phyloP scores from a whole-genome alignment of 768 basidiomycete genomes.

The Tulasnella sp. region DNA sequence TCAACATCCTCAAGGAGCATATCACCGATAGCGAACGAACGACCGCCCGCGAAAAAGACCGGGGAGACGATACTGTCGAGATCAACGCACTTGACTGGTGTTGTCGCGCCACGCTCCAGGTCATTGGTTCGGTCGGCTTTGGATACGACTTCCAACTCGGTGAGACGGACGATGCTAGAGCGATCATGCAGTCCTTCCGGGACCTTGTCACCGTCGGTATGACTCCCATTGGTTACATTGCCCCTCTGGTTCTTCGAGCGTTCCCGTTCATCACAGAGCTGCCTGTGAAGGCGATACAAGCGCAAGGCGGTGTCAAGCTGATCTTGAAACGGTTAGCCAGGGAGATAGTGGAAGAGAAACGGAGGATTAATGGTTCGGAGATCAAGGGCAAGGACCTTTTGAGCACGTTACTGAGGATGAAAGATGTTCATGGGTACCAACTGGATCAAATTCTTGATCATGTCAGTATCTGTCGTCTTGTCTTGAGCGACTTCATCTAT shows the following conservation, averaged over 20 bases:
- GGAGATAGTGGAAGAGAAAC: background rate
- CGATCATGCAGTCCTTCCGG: conserved; percentile 25
- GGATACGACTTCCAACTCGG: conserved; percentile 33
- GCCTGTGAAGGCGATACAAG: conserved; percentile 24
- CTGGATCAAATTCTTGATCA: conserved; percentile 20
- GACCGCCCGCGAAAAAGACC: background rate
- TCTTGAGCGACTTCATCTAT: too few species aligned
- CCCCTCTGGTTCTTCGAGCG: conserved; percentile 22
- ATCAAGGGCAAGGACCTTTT: conserved; percentile 16
- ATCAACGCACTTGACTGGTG: conserved; percentile 20
- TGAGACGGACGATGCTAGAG: conserved; percentile 25
- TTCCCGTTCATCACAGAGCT: conserved; percentile 26
- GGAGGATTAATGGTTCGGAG: background rate
- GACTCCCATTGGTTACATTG: conserved; percentile 17
- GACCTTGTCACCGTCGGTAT: conserved; percentile 22
- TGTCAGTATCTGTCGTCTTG: too few species aligned
- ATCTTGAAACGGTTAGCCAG: conserved; percentile 21
- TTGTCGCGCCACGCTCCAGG: conserved; percentile 21
- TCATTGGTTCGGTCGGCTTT: conserved; percentile 31
- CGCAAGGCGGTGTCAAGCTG: conserved; percentile 24
- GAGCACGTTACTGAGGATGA: conserved; percentile 3
- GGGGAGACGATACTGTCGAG: background rate
- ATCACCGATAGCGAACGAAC: background rate
- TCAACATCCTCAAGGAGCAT: background rate
- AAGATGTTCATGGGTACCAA: background rate